Evolutionary conservation across 1,284 basidiomycete species (phyloP).

Genomic region (Tilletia walkeri): DNA sequence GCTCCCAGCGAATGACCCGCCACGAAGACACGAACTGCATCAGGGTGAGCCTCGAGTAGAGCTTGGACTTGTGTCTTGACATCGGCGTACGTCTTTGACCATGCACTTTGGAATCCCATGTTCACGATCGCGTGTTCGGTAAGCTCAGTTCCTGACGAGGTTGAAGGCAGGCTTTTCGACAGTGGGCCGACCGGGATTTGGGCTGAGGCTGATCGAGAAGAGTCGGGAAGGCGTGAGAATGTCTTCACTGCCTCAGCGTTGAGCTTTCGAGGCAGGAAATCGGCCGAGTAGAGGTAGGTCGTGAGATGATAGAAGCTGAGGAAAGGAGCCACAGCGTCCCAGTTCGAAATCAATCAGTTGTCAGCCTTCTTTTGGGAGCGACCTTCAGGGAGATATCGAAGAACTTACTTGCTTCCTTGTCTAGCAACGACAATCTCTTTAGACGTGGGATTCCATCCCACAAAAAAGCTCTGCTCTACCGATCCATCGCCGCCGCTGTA

Average conservation of each 20-base stretch:
- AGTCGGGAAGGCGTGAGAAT: neutral
- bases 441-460: slow-evolving; percentile 6
- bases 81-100: neutral
- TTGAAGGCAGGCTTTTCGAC: too few species aligned
- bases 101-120: neutral
- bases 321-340: neutral
- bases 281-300: neutral
- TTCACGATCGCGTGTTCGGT: neutral
- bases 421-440: slow-evolving; percentile 4
- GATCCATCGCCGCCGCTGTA: neutral
- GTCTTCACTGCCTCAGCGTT: neutral
- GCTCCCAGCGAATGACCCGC: slow-evolving; percentile 8
- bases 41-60: neutral
- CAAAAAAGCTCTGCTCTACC: neutral
- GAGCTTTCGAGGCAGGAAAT: neutral
- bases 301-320: neutral
- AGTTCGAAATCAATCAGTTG: neutral
- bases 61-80: neutral
- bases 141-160: too few species aligned
- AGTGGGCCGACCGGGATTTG: too few species aligned
- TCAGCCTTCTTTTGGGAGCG: neutral
- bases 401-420: neutral
- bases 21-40: neutral
- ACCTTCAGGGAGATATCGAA: neutral
- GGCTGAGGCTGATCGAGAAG: neutral